phyloP scores from a whole-genome alignment of 1,284 basidiomycete species.

The Tilletia caries region DNA sequence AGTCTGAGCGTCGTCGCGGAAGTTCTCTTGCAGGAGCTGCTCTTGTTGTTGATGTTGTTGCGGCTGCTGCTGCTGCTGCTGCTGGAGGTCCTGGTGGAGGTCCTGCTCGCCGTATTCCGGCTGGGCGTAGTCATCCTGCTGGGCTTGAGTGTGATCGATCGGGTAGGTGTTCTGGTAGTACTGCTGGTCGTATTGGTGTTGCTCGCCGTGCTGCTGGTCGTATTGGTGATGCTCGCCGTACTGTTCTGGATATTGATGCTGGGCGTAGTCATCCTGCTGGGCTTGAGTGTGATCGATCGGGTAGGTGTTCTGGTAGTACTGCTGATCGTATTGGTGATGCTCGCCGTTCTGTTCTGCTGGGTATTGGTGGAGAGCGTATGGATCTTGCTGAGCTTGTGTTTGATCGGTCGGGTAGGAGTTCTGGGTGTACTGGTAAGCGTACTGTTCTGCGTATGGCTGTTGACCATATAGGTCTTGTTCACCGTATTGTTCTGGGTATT shows the following conservation, averaged over 20 bases:
- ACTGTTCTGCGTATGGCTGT: neutral
- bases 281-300: neutral
- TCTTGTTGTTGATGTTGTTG: constrained; percentile 4
- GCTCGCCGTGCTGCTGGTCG: constrained; percentile 11
- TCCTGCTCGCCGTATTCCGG: neutral
- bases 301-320: constrained; percentile 17
- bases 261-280: constrained; percentile 14
- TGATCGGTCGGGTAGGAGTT: neutral
- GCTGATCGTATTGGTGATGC: neutral
- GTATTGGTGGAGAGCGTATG: constrained; percentile 16
- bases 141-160: neutral
- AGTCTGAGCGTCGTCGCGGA: too few relatives aligned
- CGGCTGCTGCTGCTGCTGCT: constrained; percentile 12
- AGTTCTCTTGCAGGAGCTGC: too few relatives aligned
- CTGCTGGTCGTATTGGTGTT: constrained; percentile 9
- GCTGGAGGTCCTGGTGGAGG: neutral
- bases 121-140: constrained; percentile 16
- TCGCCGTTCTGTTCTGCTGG: constrained; percentile 8
- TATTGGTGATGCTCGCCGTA: constrained; percentile 13
- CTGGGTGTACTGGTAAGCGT: constrained; percentile 13
- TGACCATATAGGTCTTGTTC: neutral
- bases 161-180: constrained; percentile 16
- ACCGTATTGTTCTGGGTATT: constrained; percentile 12
- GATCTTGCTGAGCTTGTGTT: neutral
- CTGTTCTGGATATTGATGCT: neutral